Evolutionary conservation across 1,284 basidiomycete species (phyloP).

Genomic region (Moniliella sp.): DNA sequence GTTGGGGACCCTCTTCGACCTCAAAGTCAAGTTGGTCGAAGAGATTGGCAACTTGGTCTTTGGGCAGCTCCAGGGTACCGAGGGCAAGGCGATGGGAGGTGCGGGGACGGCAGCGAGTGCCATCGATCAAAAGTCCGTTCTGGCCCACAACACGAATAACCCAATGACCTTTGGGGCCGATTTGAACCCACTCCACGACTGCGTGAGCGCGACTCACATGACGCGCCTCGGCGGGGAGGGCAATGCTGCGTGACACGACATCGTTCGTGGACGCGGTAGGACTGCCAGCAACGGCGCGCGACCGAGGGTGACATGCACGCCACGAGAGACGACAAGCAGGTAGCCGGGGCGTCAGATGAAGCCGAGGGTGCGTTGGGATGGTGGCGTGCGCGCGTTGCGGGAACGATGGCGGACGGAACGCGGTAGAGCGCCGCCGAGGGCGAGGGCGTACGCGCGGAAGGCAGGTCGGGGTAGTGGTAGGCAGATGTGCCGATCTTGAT

Average conservation of each 20-base stretch:
- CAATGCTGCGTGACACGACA: background rate
- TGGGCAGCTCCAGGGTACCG: background rate
- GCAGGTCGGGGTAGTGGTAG: constrained; percentile 1
- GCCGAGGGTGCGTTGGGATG: constrained; percentile 4
- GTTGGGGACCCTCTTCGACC: no score
- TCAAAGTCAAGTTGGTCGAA: no score
- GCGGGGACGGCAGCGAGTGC: constrained; percentile 10
- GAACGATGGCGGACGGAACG: constrained; percentile 4
- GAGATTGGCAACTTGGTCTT: background rate
- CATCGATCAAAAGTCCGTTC: constrained; percentile 27
- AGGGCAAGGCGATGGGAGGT: background rate
- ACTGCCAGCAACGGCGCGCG: constrained; percentile 4
- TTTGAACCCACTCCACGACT: constrained; percentile 28
- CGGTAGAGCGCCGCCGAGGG: constrained; percentile 13
- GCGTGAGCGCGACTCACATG: constrained; percentile 27
- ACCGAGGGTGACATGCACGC: background rate
- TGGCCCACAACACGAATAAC: constrained; percentile 25
- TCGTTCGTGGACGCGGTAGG: background rate
- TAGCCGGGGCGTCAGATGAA: background rate
- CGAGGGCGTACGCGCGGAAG: constrained; percentile 8
- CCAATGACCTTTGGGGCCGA: constrained; percentile 16
- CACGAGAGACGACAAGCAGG: background rate
- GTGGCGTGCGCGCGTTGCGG: constrained; percentile 3
- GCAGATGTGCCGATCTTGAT: background rate
- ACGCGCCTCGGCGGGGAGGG: constrained; percentile 15